Conservation (phyloP, 2,329 filamentous ascomycete species). For the Pyrenophora seminiperda region DNA sequence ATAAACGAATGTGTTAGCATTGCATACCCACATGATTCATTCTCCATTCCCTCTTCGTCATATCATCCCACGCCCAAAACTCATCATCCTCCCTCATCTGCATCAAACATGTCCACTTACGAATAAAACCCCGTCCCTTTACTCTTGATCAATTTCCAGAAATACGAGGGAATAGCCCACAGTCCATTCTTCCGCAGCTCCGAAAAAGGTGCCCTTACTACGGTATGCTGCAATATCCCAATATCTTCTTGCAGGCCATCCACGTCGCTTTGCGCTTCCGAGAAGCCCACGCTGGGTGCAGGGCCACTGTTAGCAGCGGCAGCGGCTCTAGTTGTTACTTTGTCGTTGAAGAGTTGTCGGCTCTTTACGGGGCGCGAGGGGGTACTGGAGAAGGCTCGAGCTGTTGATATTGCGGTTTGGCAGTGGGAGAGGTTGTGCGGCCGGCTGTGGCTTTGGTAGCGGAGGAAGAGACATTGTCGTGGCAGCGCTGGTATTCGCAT, state of each 20-base stretch:
- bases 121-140: constrained; percentile 25
- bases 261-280: constrained; percentile 7
- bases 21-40: background rate
- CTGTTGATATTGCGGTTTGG: constrained; percentile 8
- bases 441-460: constrained; percentile 10
- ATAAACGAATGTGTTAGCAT: constrained; percentile 4
- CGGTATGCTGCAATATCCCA: constrained; percentile 29
- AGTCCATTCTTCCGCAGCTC: constrained; percentile 11
- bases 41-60: background rate
- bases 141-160: constrained; percentile 27
- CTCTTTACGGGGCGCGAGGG: constrained; percentile 17
- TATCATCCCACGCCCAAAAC: background rate
- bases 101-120: constrained; percentile 13
- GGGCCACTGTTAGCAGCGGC: constrained; percentile 8
- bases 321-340: constrained; percentile 15
- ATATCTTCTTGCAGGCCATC: constrained; percentile 28
- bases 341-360: constrained; percentile 12
- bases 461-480: constrained; percentile 37
- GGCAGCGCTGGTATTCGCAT: constrained; percentile 28
- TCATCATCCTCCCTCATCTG: background rate
- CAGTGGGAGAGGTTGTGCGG: constrained; percentile 4
- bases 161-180: constrained; percentile 20
- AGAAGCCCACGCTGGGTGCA: constrained; percentile 16
- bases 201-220: constrained; percentile 24
- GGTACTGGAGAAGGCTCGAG: constrained; percentile 35